Base-by-base conservation (phyloP, 352 stramenopile species). In the Globisporangium parvum region DNA sequence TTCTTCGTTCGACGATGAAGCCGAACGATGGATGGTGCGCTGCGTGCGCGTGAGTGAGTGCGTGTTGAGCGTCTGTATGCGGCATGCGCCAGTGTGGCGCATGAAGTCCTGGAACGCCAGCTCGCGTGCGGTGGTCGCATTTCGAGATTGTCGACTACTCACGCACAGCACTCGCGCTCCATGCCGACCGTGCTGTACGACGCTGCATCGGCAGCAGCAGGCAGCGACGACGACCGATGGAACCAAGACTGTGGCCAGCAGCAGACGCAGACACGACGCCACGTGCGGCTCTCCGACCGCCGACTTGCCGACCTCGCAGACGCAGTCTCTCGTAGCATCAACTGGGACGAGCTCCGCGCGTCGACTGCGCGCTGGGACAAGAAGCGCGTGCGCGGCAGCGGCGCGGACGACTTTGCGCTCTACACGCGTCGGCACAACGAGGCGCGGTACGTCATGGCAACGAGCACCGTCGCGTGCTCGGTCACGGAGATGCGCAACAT, bases 211-310 rank as follows among this genome's bases (percentile, higher is more conserved):
- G 9, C 9, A 10, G 28, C 4, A 3, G 42, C 31, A 10, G 28
- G 21, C 4, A 23, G 12, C 28, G n/a, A 47, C 28, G 9, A 42
- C 47, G n/a, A n/a, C n/a, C n/a, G n/a, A n/a, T n/a, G n/a, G n/a
- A n/a, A n/a, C n/a, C n/a, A n/a, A n/a, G n/a, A n/a, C n/a, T n/a
- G n/a, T n/a, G n/a, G n/a, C n/a, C n/a, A n/a, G n/a, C n/a, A 52
- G 12, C 47, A 52, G 9, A 26, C 41, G 17, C 41, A 23, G 18
- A 37, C 15, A 33, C 73, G 70, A 12, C 73, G 73, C 41, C 75
- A 78, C 49, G 73, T 84, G 48, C 71, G 73, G 8, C 53, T 65
- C 12, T 80, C 69, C 33, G 71, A 84, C 60, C 62, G 64, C 33
- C 70, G 70, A 6, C 59, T 84, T 11, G 55, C 63, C 4, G 71